Evolutionary conservation across 2,329 filamentous ascomycete genomes (phyloP).

Genomic region (Ambrosiella beaveri): DNA sequence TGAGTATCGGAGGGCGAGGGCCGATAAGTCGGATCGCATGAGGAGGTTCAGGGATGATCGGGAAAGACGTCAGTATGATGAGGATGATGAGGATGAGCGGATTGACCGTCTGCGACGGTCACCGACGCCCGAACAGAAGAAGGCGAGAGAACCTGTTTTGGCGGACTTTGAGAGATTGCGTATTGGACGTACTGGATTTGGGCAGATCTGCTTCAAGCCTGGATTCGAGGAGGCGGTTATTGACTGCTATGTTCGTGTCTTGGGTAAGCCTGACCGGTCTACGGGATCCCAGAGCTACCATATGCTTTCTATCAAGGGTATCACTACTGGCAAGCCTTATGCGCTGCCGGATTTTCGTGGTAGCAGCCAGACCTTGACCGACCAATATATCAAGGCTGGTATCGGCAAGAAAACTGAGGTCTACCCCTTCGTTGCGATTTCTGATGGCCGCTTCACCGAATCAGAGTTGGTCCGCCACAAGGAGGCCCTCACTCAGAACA

Average conservation of each 20-base stretch:
- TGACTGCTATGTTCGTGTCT: constrained; percentile 74
- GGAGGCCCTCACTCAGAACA: constrained; percentile 21
- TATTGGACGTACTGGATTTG: constrained; percentile 72
- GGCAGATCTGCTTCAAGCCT: constrained; percentile 83
- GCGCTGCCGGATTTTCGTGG: constrained; percentile 65
- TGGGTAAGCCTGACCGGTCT: constrained; percentile 58
- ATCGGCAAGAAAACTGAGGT: constrained; percentile 71
- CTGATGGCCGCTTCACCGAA: constrained; percentile 70
- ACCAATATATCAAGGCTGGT: constrained; percentile 66
- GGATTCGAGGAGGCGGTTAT: constrained; percentile 67
- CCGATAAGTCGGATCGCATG: constrained; percentile 47
- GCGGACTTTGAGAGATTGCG: constrained; percentile 72
- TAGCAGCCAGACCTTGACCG: constrained; percentile 48
- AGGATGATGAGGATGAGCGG: constrained; percentile 51
- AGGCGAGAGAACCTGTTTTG: constrained; percentile 33
- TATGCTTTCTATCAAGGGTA: constrained; percentile 45
- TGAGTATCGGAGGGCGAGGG: constrained; percentile 40
- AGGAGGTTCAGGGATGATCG: constrained; percentile 40
- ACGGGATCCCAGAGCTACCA: constrained; percentile 66
- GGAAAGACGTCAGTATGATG: constrained; percentile 33
- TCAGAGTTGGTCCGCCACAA: constrained; percentile 69
- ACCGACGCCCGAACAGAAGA: constrained; percentile 42
- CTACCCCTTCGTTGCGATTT: constrained; percentile 82
- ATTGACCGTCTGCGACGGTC: constrained; percentile 52
- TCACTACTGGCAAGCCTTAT: constrained; percentile 66